Percentiles rank a stretch among this genome's conserved stretches.
phyloP scores from a whole-genome alignment of 1,284 basidiomycete species.

The Phaffia rhodozyma region DNA sequence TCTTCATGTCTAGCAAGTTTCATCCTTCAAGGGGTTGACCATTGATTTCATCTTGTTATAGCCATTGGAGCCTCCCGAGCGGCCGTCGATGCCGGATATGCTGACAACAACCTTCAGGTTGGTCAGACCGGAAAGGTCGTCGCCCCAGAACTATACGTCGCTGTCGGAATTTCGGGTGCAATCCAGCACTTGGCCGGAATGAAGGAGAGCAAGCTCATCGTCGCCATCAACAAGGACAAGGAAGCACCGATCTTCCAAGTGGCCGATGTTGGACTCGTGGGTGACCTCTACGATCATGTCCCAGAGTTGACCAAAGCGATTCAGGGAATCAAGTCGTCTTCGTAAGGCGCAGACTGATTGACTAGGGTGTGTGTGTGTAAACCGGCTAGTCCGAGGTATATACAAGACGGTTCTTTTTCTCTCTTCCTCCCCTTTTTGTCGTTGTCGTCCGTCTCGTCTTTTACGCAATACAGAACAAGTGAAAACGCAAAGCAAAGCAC shows the following conservation, averaged over 20 bases:
- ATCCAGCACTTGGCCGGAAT: conserved; percentile 99
- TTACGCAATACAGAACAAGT: too few relatives aligned
- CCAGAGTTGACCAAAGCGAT: conserved; percentile 60
- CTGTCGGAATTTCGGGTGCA: conserved; percentile 92
- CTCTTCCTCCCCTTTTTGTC: too few relatives aligned
- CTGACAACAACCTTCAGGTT: conserved; percentile 95
- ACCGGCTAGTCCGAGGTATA: too few relatives aligned
- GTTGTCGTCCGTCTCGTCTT: too few relatives aligned
- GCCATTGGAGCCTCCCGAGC: conserved; percentile 95
- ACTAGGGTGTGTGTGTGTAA: too few relatives aligned
- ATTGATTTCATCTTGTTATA: background rate
- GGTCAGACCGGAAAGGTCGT: conserved; percentile 98
- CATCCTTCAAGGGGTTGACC: background rate
- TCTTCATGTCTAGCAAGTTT: too few relatives aligned
- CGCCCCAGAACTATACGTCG: conserved; percentile 89
- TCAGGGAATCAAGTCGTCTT: too few relatives aligned
- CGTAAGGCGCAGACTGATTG: too few relatives aligned
- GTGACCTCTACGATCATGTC: conserved; percentile 76
- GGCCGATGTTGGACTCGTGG: conserved; percentile 89
- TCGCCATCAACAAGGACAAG: conserved; percentile 91
- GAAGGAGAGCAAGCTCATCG: conserved; percentile 98
- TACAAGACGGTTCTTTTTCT: too few relatives aligned
- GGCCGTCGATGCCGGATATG: conserved; percentile 96
- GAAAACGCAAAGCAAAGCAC: too few relatives aligned
- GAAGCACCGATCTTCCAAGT: conserved; percentile 48